phyloP scores from a whole-genome alignment of 148 eudicot genomes.

The Euryodendron excelsum region DNA sequence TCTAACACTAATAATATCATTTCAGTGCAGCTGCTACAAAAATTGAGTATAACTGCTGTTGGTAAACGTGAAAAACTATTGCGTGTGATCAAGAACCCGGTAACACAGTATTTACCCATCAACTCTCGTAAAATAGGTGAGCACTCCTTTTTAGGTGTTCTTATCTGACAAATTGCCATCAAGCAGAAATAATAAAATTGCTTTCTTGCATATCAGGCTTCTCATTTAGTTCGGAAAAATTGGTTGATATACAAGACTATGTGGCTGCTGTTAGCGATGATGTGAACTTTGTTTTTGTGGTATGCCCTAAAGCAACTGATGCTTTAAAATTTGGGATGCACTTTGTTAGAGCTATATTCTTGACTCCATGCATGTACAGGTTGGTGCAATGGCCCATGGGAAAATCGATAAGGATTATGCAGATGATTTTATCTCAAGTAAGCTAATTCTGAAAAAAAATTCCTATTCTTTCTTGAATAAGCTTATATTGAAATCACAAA shows the following conservation, averaged over 20 bases:
- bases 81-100: conserved; percentile 88
- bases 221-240: conserved; percentile 84
- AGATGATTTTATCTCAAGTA: conserved; percentile 83
- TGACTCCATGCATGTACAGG: conserved; percentile 42
- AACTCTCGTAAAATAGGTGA: conserved; percentile 83
- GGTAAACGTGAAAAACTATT: conserved; percentile 85
- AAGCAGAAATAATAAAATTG: conserved; percentile 12
- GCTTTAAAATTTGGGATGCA: background rate
- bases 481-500: too few relatives aligned
- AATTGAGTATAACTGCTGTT: conserved; percentile 72
- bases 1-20: conserved; percentile 13
- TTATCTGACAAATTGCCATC: background rate
- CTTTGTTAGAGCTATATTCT: conserved; percentile 5
- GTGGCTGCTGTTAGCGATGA: conserved; percentile 58
- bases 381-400: conserved; percentile 99
- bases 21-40: conserved; percentile 91
- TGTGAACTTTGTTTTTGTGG: conserved; percentile 81
- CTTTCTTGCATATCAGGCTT: conserved; percentile 52
- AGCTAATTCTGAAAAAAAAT: conserved; percentile 19
- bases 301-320: conserved; percentile 26
- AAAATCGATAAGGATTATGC: conserved; percentile 65
- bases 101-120: conserved; percentile 77
- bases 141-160: background rate
- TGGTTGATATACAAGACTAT: conserved; percentile 76
- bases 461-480: too few relatives aligned